Base-by-base conservation (phyloP, 768 basidiomycete genomes). In the Tricholoma sp. region DNA sequence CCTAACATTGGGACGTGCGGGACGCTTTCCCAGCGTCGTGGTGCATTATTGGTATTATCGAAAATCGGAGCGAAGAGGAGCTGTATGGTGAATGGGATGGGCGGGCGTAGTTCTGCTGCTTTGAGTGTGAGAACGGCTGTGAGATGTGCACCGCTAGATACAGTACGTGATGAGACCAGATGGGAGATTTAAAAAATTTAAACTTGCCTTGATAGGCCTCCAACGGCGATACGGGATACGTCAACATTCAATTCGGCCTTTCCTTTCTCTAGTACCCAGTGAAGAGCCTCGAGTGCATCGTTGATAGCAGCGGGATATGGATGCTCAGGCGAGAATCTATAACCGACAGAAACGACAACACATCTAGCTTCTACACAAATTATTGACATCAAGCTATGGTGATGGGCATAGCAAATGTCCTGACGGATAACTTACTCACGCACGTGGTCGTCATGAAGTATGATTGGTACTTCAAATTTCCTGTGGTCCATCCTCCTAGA, bases 51-150 rank as follows among this genome's bases (percentile, higher is more conserved):
- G 1, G 88, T 88, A 70, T 89, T 89, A 65, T 91, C 86, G 0
- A 75, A 81, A 36, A 89, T 88, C 15, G 88, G 89, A 1, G 89
- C 88, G 24, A 87, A 75, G 39, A 89, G 76, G 0, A 89, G 72
- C 61, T 85, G 84, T 69, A 86, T 82, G 4, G 78, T 60, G 49
- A 89, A 64, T 3, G 79, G 78, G 29, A 85, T 80, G 11, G 80
- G 77, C 0, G 80, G 81, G 3, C 68, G 57, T 9, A 71, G 57
- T 36, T 78, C 68, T 0, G 74, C 75, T 1, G 86, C 85, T 69
- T 85, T 86, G 68, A 88, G 80, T 0, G 86, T 74, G 1, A 86
- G 70, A 51, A 86, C 77, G 0, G 85, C 80, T 0, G 88, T 85
- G 2, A 90, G 75, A 61, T 90, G 88, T 1, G 83, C 87, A 3